Evolutionary conservation across 2,329 filamentous ascomycete genomes (phyloP), one percentile per base, ranked within the genome.

Genomic region (Parascedosporium putredinis): DNA sequence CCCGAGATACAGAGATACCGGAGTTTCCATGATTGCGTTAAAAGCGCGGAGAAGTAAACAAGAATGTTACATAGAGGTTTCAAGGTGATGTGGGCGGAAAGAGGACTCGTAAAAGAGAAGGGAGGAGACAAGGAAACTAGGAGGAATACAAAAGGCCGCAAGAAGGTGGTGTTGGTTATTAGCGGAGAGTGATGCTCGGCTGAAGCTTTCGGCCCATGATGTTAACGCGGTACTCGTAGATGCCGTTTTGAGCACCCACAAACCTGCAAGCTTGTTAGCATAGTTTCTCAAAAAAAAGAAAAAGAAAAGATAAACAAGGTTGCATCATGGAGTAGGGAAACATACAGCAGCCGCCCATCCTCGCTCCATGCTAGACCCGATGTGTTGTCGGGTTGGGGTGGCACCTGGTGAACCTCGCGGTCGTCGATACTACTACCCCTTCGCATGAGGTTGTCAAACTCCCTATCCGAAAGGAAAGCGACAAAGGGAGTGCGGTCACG

Each of bases 181-280:
- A 82, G 53, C 75, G 71, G 62, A 78, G 66, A 40, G 68, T 68
- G 54, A 80, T 65, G 54, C 73, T 76, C 2, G 80, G 76, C 54
- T 72, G 75, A 27, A 74, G 66, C 62, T 80, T 85, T 52, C 86
- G 73, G 51, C 68, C 72, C 45, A 76, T 71, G 16, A 81, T 57
- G 60, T 88, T 81, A 55, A 90, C 73, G 29, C 74, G 75, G 57
- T 87, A 79, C 65, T 89, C 84, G 58, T 87, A 87, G 49, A 90
- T 83, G 50, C 86, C 86, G 56, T 86, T 81, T 60, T 87, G 81
- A 29, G 79, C 76, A 18, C 76, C 81, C 36, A 83, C 69, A 57
- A 76, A 83, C 50, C 80, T 84, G 31, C 14, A 20, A 49, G 22
- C 38, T 7, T 12, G 12, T 12, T 36, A 43, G 18, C 16, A 18